Percentiles rank a stretch among this genome's conserved stretches.
Evolutionary conservation across 2,329 filamentous ascomycete species (phyloP).

Genomic region (Xylariaceae sp.): DNA sequence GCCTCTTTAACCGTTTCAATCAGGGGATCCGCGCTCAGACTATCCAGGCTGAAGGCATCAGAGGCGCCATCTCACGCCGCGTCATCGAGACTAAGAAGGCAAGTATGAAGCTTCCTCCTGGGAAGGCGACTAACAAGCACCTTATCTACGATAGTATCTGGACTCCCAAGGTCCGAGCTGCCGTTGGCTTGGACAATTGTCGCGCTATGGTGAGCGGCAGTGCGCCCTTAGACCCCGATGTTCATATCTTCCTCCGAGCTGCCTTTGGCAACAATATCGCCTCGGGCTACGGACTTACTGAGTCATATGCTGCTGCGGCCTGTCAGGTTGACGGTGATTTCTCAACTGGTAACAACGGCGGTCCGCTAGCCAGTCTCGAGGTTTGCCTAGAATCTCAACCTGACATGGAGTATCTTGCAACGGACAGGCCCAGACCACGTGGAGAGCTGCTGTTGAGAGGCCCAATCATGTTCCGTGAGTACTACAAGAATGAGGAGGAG

Average conservation of each 20-base stretch:
- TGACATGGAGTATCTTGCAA: constrained; percentile 87
- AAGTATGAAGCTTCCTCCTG: constrained; percentile 65
- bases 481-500: constrained; percentile 87
- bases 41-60: constrained; percentile 72
- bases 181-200: constrained; percentile 72
- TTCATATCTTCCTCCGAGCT: constrained; percentile 85
- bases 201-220: constrained; percentile 80
- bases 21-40: constrained; percentile 77
- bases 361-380: constrained; percentile 64
- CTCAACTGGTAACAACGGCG: constrained; percentile 76
- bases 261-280: constrained; percentile 74
- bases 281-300: constrained; percentile 92
- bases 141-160: constrained; percentile 81
- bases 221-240: constrained; percentile 81
- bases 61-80: constrained; percentile 75
- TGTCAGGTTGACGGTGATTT: constrained; percentile 70
- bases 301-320: constrained; percentile 77
- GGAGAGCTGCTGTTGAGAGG: constrained; percentile 86
- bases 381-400: constrained; percentile 81
- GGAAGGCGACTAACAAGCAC: constrained; percentile 75
- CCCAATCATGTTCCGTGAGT: constrained; percentile 75
- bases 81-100: constrained; percentile 77
- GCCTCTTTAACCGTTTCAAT: constrained; percentile 87
- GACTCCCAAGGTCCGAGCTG: constrained; percentile 81
- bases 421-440: constrained; percentile 84